Percentiles rank a stretch among this genome's conserved stretches.
These are phyloP conservation scores for Trypanosoma melophagium DNA, from an alignment of 208 protist genomes.

Conservation along the genomic window DNA sequence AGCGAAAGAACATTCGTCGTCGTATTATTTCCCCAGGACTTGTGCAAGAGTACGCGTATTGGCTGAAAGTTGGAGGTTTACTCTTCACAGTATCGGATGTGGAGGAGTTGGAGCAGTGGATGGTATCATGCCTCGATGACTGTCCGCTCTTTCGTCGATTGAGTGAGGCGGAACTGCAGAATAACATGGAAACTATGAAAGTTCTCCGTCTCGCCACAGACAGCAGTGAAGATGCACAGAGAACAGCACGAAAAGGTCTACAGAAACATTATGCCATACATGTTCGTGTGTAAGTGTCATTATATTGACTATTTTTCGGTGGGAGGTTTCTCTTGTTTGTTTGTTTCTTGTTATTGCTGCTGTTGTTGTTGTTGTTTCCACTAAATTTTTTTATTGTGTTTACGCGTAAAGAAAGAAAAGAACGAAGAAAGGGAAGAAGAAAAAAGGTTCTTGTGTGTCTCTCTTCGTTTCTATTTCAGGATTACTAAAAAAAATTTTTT, in stretches of 20 bases:
- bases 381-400: constrained; percentile 9
- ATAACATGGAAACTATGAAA: constrained; percentile 34
- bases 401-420: not conserved
- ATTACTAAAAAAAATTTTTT: too few relatives aligned
- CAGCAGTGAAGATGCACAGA: constrained; percentile 85
- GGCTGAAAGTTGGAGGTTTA: constrained; percentile 90
- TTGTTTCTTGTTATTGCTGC: not conserved
- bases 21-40: constrained; percentile 96
- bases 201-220: constrained; percentile 68
- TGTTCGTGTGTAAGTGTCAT: constrained; percentile 38
- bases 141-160: constrained; percentile 93
- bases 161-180: constrained; percentile 59
- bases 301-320: not conserved
- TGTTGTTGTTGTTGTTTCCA: not conserved
- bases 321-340: constrained; percentile 3
- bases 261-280: constrained; percentile 85
- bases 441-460: not conserved
- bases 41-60: constrained; percentile 97
- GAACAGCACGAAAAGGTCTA: constrained; percentile 77
- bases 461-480: not conserved
- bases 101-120: constrained; percentile 91
- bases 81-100: constrained; percentile 97
- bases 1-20: constrained; percentile 96
- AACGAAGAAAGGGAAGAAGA: not conserved
- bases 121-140: constrained; percentile 89